A percentile compares a stretch with the other conserved stretches of the same genome.
These are phyloP conservation scores for Carex sylvatica DNA, from an alignment of 202 grass and related monocot genomes.

Conservation along the genomic window DNA sequence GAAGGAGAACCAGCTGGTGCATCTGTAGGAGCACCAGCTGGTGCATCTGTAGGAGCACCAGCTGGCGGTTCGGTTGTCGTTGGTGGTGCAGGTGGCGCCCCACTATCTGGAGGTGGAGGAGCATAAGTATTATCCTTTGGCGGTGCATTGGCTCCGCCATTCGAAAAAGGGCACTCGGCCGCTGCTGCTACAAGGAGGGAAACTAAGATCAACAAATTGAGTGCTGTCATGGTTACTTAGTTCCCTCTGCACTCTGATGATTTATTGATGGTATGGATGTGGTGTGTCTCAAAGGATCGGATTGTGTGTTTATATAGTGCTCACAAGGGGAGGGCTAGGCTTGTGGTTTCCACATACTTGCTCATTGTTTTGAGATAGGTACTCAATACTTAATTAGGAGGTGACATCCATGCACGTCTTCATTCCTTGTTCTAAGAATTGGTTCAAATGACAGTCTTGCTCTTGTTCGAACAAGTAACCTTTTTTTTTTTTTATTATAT, in stretches of 20 bases:
- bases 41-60: too few relatives aligned
- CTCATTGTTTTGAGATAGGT: neutral
- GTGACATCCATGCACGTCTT: too few relatives aligned
- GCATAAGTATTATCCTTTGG: neutral
- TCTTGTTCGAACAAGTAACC: too few relatives aligned
- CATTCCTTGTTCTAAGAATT: too few relatives aligned
- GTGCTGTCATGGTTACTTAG: constrained; percentile 18
- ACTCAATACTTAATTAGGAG: neutral
- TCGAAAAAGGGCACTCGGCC: neutral
- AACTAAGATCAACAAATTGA: constrained; percentile 15
- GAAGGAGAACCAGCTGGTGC: neutral
- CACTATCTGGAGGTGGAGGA: neutral
- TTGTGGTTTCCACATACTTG: constrained; percentile 14
- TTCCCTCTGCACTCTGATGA: neutral
- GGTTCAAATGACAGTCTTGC: too few relatives aligned
- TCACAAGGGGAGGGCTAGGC: neutral
- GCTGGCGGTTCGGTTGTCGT: neutral
- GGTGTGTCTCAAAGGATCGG: neutral
- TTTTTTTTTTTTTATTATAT: too few relatives aligned
- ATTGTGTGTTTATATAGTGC: constrained; percentile 5
- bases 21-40: too few relatives aligned
- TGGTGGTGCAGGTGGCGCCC: neutral
- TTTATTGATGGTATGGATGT: neutral
- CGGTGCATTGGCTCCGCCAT: neutral
- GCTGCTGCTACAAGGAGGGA: neutral